Conservation (phyloP, 495 filamentous ascomycete genomes). For the Pyrenopolyporus hunteri region DNA sequence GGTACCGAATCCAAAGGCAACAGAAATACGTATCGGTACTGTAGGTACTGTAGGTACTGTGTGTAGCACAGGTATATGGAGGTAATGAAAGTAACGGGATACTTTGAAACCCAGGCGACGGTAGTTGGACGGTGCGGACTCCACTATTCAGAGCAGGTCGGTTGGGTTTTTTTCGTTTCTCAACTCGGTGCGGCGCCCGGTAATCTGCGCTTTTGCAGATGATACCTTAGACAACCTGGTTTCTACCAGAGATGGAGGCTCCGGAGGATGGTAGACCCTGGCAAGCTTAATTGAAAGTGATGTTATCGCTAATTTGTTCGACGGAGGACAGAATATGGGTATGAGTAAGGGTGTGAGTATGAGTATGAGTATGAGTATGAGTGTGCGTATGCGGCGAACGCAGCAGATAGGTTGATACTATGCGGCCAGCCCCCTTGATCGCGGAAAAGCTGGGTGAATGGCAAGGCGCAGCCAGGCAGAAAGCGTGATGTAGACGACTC, state of each 20-base stretch:
- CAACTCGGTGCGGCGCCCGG: conserved; percentile 21
- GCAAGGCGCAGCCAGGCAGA: conserved; percentile 16
- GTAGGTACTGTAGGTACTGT: background rate
- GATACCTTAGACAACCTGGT: conserved; percentile 3
- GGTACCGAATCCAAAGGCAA: background rate
- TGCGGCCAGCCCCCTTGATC: background rate
- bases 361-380: too few relatives aligned
- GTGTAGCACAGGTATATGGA: too few relatives aligned
- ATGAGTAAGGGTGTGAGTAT: too few relatives aligned
- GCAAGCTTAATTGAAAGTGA: background rate
- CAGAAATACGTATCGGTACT: background rate
- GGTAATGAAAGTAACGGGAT: conserved; percentile 15
- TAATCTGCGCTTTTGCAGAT: conserved; percentile 2
- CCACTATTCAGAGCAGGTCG: conserved; percentile 13
- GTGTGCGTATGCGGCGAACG: background rate
- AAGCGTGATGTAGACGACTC: background rate
- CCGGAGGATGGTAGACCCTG: conserved; percentile 8
- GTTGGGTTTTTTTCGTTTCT: conserved; percentile 2
- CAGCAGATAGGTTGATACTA: background rate
- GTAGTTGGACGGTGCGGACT: conserved; percentile 22
- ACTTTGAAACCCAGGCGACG: conserved; percentile 5
- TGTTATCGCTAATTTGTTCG: too few relatives aligned
- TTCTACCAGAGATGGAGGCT: conserved; percentile 9
- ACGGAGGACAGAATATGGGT: too few relatives aligned
- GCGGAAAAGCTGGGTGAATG: conserved; percentile 2